A percentile compares a stretch with the other conserved stretches of the same genome.
phyloP scores from a whole-genome alignment of 441 rosid species.

The Erodium trifolium region DNA sequence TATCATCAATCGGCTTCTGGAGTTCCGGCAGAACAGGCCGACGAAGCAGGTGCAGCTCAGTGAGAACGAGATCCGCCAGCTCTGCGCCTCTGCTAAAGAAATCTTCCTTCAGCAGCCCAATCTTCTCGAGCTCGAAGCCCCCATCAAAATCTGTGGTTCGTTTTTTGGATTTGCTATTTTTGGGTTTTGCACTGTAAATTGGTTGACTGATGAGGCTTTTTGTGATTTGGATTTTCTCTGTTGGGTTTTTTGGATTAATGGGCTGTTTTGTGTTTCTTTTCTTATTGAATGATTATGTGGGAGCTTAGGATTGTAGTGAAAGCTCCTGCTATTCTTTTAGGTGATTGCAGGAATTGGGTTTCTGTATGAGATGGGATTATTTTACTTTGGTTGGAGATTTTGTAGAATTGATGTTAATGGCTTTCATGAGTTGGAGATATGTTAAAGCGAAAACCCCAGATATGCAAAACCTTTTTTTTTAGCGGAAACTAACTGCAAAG shows the following conservation, averaged over 20 bases:
- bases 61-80: conserved; percentile 88
- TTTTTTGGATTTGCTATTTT: neutral
- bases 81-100: conserved; percentile 55
- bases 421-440: too few species aligned
- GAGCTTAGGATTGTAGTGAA: too few species aligned
- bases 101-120: conserved; percentile 80
- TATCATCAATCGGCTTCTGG: conserved; percentile 59
- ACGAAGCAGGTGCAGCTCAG: conserved; percentile 75
- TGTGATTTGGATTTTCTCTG: too few species aligned
- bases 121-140: conserved; percentile 92
- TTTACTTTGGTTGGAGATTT: too few species aligned
- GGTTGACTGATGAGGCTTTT: neutral
- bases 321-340: too few species aligned
- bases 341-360: too few species aligned
- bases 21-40: conserved; percentile 53
- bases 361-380: too few species aligned
- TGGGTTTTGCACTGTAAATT: neutral
- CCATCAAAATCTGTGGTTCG: conserved; percentile 94
- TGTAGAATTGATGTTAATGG: too few species aligned
- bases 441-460: too few species aligned
- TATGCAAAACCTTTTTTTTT: too few species aligned
- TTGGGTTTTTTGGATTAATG: neutral
- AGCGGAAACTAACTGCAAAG: too few species aligned
- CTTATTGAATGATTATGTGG: neutral
- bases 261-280: neutral